phyloP scores from a whole-genome alignment of 257 asterid species.

The Ilex asprella region DNA sequence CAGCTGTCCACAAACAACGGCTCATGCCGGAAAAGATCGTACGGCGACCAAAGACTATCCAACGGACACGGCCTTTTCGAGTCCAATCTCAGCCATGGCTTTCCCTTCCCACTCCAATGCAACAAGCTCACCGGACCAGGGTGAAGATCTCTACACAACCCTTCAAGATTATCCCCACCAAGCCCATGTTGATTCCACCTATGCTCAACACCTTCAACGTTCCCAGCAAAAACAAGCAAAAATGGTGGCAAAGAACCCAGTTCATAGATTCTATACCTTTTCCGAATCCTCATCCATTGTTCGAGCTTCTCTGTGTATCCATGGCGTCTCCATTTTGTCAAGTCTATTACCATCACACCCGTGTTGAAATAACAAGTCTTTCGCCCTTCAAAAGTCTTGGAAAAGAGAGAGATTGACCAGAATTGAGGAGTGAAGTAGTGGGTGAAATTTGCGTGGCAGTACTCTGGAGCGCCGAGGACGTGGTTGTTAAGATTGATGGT shows the following conservation, averaged over 20 bases:
- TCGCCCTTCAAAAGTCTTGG: neutral
- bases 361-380: slow-evolving; percentile 1
- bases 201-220: neutral
- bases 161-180: slow-evolving; percentile 1
- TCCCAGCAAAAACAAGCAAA: neutral
- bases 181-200: slow-evolving; percentile 1
- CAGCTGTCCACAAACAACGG: slow-evolving; percentile 3
- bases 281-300: neutral
- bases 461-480: neutral
- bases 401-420: neutral
- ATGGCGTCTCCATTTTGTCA: neutral
- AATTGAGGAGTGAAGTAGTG: neutral
- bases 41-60: slow-evolving; percentile 1
- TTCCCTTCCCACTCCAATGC: slow-evolving; percentile 4
- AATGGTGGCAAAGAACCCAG: slow-evolving; percentile 4
- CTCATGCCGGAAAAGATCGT: neutral
- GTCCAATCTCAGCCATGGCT: slow-evolving; percentile 1
- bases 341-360: slow-evolving; percentile 1
- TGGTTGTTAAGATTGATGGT: neutral
- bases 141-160: slow-evolving; percentile 2
- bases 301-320: neutral
- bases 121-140: slow-evolving; percentile 5
- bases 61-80: slow-evolving; percentile 1
- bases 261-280: neutral
- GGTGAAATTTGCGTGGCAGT: slow-evolving; percentile 1